A percentile compares a stretch with the other conserved stretches of the same genome.
Evolutionary conservation across 306 rosid species (phyloP).

Genomic region (Rubus parviflorus): DNA sequence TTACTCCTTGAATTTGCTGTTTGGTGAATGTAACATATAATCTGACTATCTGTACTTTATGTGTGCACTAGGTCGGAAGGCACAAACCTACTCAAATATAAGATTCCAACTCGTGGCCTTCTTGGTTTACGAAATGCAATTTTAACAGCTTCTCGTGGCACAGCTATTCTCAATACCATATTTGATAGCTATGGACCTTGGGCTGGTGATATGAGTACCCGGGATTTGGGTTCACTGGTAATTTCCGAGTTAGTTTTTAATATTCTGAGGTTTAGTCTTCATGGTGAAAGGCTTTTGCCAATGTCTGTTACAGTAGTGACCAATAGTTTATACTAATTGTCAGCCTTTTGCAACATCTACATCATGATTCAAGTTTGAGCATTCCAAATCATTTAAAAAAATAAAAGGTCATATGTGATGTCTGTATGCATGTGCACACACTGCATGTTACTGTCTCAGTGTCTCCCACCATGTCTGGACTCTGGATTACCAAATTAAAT

Average conservation of each 20-base stretch:
- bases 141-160: constrained; percentile 96
- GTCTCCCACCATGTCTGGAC: background rate
- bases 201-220: constrained; percentile 93
- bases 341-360: constrained; percentile 14
- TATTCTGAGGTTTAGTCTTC: background rate
- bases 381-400: background rate
- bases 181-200: constrained; percentile 89
- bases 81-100: constrained; percentile 80
- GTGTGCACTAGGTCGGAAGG: constrained; percentile 66
- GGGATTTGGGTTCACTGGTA: constrained; percentile 98
- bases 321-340: background rate
- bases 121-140: constrained; percentile 92
- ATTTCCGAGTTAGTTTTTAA: constrained; percentile 7
- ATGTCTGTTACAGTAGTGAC: constrained; percentile 8
- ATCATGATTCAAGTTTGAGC: background rate
- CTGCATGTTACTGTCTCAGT: background rate
- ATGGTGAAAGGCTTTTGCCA: background rate
- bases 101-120: constrained; percentile 98
- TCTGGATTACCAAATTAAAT: background rate
- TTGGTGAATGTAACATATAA: constrained; percentile 4
- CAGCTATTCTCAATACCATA: constrained; percentile 89
- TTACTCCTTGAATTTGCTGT: constrained; percentile 3
- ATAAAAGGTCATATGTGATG: background rate
- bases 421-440: background rate
- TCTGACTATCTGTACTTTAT: constrained; percentile 32